A percentile compares a stretch with the other conserved stretches of the same genome.
phyloP scores from a whole-genome alignment of 2,329 filamentous ascomycete species.

The Colletotrichum incanum region DNA sequence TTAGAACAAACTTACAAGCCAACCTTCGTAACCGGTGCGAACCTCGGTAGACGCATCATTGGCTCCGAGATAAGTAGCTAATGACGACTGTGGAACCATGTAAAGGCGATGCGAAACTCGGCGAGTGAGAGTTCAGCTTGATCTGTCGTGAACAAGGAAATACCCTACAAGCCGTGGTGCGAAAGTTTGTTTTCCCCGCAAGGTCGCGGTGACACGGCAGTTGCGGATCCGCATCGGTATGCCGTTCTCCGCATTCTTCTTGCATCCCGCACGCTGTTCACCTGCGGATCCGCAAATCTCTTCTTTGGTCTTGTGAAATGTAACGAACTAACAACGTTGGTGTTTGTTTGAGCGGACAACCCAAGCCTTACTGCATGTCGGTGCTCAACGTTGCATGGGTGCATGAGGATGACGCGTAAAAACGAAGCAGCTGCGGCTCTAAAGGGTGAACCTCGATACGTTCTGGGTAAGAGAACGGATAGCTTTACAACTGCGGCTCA shows the following conservation, averaged over 20 bases:
- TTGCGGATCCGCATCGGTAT: slow-evolving; percentile 12
- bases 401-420: no score
- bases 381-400: not conserved
- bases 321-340: not conserved
- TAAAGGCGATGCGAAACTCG: not conserved
- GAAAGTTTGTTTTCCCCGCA: not conserved
- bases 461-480: no score
- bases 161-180: not conserved
- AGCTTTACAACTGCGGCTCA: slow-evolving; percentile 17
- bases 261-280: not conserved
- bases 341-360: not conserved
- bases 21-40: not conserved
- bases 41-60: not conserved
- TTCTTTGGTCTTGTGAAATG: not conserved
- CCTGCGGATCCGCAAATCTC: not conserved
- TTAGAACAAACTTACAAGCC: not conserved
- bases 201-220: not conserved
- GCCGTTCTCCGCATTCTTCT: not conserved
- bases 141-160: not conserved
- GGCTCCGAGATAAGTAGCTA: not conserved
- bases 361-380: not conserved
- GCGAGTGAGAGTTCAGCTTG: not conserved
- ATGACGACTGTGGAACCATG: not conserved
- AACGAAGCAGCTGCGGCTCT: not conserved
- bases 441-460: no score